These are phyloP conservation scores for Spiraea crenata DNA, from an alignment of 331 rosid genomes.

Conservation along the genomic window DNA sequence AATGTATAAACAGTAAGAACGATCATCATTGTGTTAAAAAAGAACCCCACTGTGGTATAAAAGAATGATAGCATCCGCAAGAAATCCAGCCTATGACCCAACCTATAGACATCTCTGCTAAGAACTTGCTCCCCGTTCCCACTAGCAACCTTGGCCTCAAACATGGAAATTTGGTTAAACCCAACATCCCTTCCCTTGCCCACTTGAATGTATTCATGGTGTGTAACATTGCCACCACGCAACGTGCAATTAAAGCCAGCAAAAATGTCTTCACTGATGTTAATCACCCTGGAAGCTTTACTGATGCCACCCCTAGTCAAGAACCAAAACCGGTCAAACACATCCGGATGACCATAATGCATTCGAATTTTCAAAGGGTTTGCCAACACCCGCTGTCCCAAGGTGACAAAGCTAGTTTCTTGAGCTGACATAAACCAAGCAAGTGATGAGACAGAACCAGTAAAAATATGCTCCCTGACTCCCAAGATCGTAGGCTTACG, in stretches of 20 bases:
- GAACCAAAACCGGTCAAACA: constrained; percentile 84
- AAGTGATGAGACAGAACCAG: constrained; percentile 93
- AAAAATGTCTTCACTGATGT: constrained; percentile 88
- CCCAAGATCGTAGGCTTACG: constrained; percentile 86
- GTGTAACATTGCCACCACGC: constrained; percentile 87
- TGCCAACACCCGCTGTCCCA: constrained; percentile 89
- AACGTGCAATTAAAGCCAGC: constrained; percentile 88
- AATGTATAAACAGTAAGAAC: constrained; percentile 78
- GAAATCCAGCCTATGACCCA: constrained; percentile 87
- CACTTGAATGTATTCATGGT: constrained; percentile 89
- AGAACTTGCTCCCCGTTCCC: constrained; percentile 89
- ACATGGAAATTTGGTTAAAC: constrained; percentile 80
- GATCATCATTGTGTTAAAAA: constrained; percentile 74
- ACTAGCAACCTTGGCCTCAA: constrained; percentile 92
- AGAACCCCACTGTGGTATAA: constrained; percentile 84
- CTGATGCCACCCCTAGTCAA: constrained; percentile 87
- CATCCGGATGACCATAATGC: constrained; percentile 99
- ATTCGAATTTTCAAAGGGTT: constrained; percentile 78
- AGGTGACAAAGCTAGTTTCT: constrained; percentile 86
- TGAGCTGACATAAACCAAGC: constrained; percentile 98
- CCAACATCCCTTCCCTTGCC: constrained; percentile 98
- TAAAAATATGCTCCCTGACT: constrained; percentile 81
- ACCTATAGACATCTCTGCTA: constrained; percentile 79
- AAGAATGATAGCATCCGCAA: constrained; percentile 81
- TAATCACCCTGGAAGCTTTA: constrained; percentile 87